A percentile compares a stretch with the other conserved stretches of the same genome.
Evolutionary conservation across 2,329 filamentous ascomycete genomes (phyloP).

Genomic region (Endothia cerciana): DNA sequence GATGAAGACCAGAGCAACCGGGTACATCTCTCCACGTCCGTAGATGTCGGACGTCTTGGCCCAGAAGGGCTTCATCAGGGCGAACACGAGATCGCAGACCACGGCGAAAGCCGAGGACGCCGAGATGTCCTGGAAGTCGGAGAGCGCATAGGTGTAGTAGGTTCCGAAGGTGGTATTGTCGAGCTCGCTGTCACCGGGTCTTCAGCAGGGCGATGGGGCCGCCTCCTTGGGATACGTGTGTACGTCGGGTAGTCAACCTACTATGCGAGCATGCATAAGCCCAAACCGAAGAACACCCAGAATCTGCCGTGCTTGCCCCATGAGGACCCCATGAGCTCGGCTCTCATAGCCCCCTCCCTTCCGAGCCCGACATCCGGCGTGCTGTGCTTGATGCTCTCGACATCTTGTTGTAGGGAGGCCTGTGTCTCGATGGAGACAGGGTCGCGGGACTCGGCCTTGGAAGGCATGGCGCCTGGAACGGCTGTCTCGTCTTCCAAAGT

Average conservation of each 20-base stretch:
- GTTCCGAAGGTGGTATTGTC: slow-evolving; percentile 38
- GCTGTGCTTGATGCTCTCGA: not conserved
- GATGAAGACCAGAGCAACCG: slow-evolving; percentile 57
- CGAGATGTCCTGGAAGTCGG: slow-evolving; percentile 38
- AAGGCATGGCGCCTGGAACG: not conserved
- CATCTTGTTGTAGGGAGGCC: not conserved
- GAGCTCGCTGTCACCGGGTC: too few relatives aligned
- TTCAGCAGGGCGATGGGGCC: too few relatives aligned
- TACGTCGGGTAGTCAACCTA: not conserved
- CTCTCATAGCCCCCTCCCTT: not conserved
- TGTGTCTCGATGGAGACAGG: not conserved
- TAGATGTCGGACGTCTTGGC: slow-evolving; percentile 66
- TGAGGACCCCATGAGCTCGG: not conserved
- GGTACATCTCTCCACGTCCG: slow-evolving; percentile 64
- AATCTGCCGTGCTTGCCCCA: not conserved
- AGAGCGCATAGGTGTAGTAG: slow-evolving; percentile 40
- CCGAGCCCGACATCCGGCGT: not conserved
- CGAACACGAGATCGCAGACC: slow-evolving; percentile 44
- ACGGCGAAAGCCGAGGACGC: slow-evolving; percentile 37
- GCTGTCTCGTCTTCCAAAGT: not conserved
- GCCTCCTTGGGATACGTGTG: too few relatives aligned
- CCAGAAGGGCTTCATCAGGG: slow-evolving; percentile 63
- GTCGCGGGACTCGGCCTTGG: not conserved
- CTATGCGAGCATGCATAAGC: slow-evolving; percentile 5
- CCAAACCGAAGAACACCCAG: not conserved